phyloP scores from a whole-genome alignment of 306 rosid species.

The Adenanthera pavonina region DNA sequence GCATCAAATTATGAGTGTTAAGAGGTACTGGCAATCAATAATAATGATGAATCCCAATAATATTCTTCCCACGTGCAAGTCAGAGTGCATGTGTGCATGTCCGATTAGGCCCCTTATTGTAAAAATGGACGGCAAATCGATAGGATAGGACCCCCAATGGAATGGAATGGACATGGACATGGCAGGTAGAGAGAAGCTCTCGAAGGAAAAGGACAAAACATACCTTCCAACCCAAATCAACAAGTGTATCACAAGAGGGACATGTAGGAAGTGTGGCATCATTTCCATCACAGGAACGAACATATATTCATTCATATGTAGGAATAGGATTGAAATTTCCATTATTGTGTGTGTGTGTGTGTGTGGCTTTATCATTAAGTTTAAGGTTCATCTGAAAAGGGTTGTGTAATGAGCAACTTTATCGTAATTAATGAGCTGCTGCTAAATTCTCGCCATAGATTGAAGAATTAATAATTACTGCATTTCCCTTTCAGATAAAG shows the following conservation, averaged over 20 bases:
- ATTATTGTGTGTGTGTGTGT: not conserved
- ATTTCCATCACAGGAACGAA: not conserved
- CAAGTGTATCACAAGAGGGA: not conserved
- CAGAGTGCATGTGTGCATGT: slow-evolving; percentile 30
- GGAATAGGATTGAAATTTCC: not conserved
- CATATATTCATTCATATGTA: not conserved
- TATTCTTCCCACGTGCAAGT: slow-evolving; percentile 37
- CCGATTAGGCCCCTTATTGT: not conserved
- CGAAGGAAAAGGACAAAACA: slow-evolving; percentile 4
- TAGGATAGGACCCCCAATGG: not conserved
- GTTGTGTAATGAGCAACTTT: not conserved
- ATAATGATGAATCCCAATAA: slow-evolving; percentile 15
- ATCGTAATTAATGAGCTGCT: not conserved
- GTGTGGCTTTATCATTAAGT: not conserved
- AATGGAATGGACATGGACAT: not conserved
- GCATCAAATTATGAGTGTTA: not conserved
- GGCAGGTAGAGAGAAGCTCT: not conserved
- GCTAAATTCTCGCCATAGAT: not conserved
- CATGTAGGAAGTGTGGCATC: slow-evolving; percentile 8
- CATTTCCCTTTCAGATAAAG: slow-evolving; percentile 8
- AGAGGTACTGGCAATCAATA: slow-evolving; percentile 26
- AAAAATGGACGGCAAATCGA: not conserved
- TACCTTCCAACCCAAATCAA: not conserved
- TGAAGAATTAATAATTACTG: not conserved
- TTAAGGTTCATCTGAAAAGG: not conserved